Conservation (phyloP, 371 early-diverging fungal genomes). For the Lichtheimia ramosa region DNA sequence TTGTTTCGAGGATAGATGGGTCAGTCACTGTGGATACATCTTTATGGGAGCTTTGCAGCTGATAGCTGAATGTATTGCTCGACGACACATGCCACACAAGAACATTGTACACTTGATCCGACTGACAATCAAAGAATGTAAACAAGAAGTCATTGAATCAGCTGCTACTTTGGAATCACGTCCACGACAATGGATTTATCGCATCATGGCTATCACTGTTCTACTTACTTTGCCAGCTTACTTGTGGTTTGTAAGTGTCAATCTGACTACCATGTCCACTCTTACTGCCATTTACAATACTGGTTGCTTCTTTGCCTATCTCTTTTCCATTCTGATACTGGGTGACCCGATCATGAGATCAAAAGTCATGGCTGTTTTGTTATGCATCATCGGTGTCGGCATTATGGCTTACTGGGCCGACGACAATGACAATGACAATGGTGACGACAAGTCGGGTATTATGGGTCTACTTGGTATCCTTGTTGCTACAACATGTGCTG, state of each 20-base stretch:
- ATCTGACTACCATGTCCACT: slow-evolving; percentile 73
- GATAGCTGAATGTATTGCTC: slow-evolving; percentile 40
- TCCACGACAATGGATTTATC: not conserved
- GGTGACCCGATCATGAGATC: slow-evolving; percentile 55
- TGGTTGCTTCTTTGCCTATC: slow-evolving; percentile 78
- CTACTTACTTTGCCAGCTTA: slow-evolving; percentile 73
- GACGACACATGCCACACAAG: slow-evolving; percentile 19
- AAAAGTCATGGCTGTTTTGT: slow-evolving; percentile 65
- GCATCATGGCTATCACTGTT: slow-evolving; percentile 30
- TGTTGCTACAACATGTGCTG: slow-evolving; percentile 55
- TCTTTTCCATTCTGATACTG: slow-evolving; percentile 71
- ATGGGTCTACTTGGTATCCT: slow-evolving; percentile 41
- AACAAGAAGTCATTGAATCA: not conserved
- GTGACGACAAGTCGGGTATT: not conserved
- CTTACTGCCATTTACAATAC: slow-evolving; percentile 84
- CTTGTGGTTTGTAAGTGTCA: slow-evolving; percentile 81
- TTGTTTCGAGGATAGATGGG: slow-evolving; percentile 40
- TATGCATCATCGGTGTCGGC: slow-evolving; percentile 71
- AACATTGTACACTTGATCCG: not conserved
- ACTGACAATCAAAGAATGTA: not conserved
- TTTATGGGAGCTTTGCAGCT: slow-evolving; percentile 70
- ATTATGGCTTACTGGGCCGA: slow-evolving; percentile 57
- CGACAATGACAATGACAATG: slow-evolving; percentile 15
- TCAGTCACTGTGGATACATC: slow-evolving; percentile 74
- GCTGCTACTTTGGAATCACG: not conserved